A percentile compares a stretch with the other conserved stretches of the same genome.
Conservation (phyloP, 2,329 filamentous ascomycete species). For the Diplocarpon mali region DNA sequence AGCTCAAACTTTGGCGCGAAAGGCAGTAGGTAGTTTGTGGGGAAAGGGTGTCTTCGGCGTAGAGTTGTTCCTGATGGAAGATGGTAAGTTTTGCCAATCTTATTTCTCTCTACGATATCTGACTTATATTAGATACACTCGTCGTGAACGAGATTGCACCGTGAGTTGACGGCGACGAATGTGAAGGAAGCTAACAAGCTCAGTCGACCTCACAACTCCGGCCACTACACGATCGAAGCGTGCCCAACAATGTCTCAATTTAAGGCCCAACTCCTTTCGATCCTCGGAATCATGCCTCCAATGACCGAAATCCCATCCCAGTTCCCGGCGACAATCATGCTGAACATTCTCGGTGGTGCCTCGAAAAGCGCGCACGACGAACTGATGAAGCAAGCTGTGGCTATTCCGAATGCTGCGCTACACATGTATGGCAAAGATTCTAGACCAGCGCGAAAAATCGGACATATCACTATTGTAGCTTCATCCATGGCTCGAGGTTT, state of each 20-base stretch:
- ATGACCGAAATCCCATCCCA: conserved; percentile 29
- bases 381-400: conserved; percentile 41
- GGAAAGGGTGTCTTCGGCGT: conserved; percentile 93
- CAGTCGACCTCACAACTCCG: conserved; percentile 66
- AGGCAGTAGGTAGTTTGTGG: conserved; percentile 68
- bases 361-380: conserved; percentile 50
- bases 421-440: conserved; percentile 91
- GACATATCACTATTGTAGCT: conserved; percentile 72
- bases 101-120: not conserved
- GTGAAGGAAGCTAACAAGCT: not conserved
- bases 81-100: conserved; percentile 34
- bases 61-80: conserved; percentile 80
- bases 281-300: conserved; percentile 46
- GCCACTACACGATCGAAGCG: conserved; percentile 91
- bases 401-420: conserved; percentile 49
- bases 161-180: not conserved
- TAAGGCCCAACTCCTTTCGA: conserved; percentile 69
- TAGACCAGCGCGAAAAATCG: conserved; percentile 54
- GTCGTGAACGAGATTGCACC: conserved; percentile 51
- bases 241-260: conserved; percentile 81
- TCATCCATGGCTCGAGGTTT: conserved; percentile 45
- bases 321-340: conserved; percentile 51
- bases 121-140: conserved; percentile 37
- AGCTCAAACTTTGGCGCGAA: conserved; percentile 66
- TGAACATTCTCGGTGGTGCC: conserved; percentile 69